phyloP scores from a whole-genome alignment of 225 moss, liverwort and hornwort species.

The Polytrichum formosum region DNA sequence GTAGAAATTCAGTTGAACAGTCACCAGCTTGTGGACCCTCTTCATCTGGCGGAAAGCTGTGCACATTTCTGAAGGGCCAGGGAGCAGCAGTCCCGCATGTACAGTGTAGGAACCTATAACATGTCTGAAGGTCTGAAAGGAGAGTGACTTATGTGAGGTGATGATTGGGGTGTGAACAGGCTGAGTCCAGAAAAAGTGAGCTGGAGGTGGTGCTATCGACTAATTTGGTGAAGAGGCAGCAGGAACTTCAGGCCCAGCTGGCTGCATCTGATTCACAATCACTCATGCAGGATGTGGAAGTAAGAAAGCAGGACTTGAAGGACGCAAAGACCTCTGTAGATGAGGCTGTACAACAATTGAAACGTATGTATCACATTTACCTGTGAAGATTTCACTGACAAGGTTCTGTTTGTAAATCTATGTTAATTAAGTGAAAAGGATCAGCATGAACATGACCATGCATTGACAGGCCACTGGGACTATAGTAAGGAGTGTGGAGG shows the following conservation, averaged over 20 bases:
- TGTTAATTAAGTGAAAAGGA: no score
- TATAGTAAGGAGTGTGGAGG: neutral
- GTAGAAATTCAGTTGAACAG: no score
- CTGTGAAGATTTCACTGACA: no score
- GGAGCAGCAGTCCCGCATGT: no score
- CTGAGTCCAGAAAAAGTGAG: constrained; percentile 84
- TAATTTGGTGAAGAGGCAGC: constrained; percentile 80
- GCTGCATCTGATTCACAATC: constrained; percentile 69
- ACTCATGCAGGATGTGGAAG: constrained; percentile 60
- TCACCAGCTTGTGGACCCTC: no score
- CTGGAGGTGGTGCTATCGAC: constrained; percentile 83
- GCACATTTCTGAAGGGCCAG: no score
- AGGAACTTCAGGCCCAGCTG: constrained; percentile 75
- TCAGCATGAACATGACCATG: no score
- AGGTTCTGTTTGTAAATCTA: no score
- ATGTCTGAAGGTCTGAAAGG: no score
- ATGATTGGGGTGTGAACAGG: constrained; percentile 33
- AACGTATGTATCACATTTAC: constrained; percentile 45
- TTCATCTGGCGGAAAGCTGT: no score
- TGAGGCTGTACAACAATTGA: constrained; percentile 64
- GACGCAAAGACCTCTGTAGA: constrained; percentile 72
- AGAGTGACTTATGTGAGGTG: neutral
- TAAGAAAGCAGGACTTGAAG: constrained; percentile 65
- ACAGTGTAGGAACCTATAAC: no score
- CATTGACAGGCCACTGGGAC: no score